A percentile compares a stretch with the other conserved stretches of the same genome.
Evolutionary conservation across 2,329 filamentous ascomycete species (phyloP).

Genomic region (Verticillium nonalfalfae): DNA sequence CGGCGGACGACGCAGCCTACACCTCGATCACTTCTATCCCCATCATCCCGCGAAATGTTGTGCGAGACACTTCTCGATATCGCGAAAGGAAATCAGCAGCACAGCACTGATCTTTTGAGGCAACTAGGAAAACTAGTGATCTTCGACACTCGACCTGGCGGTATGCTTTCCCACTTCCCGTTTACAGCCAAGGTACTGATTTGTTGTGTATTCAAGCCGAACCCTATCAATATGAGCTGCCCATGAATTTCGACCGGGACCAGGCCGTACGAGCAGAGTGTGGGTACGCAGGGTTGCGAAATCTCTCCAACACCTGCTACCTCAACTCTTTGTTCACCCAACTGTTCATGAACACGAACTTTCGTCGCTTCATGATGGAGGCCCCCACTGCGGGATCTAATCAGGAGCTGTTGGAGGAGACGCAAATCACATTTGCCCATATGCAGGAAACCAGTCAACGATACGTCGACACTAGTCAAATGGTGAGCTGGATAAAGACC

Average conservation of each 20-base stretch:
- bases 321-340: slow-evolving; percentile 92
- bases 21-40: slow-evolving; percentile 41
- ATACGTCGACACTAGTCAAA: slow-evolving; percentile 63
- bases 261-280: slow-evolving; percentile 67
- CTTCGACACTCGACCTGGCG: slow-evolving; percentile 17
- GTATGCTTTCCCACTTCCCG: slow-evolving; percentile 1
- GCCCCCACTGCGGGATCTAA: slow-evolving; percentile 53
- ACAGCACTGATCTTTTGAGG: slow-evolving; percentile 45
- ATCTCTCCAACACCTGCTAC: slow-evolving; percentile 95
- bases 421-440: slow-evolving; percentile 73
- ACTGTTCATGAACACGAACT: slow-evolving; percentile 89
- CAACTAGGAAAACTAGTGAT: slow-evolving; percentile 44
- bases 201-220: slow-evolving; percentile 15
- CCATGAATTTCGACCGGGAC: slow-evolving; percentile 55
- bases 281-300: slow-evolving; percentile 84
- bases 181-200: background rate
- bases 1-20: slow-evolving; percentile 20
- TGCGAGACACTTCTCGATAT: slow-evolving; percentile 54
- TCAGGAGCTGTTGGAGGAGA: slow-evolving; percentile 60
- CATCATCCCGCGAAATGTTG: slow-evolving; percentile 49
- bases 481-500: slow-evolving; percentile 72
- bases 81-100: slow-evolving; percentile 41
- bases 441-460: slow-evolving; percentile 80
- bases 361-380: slow-evolving; percentile 76
- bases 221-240: slow-evolving; percentile 56